Base-by-base conservation (phyloP, 495 filamentous ascomycete species). In the Neurospora sp. region DNA sequence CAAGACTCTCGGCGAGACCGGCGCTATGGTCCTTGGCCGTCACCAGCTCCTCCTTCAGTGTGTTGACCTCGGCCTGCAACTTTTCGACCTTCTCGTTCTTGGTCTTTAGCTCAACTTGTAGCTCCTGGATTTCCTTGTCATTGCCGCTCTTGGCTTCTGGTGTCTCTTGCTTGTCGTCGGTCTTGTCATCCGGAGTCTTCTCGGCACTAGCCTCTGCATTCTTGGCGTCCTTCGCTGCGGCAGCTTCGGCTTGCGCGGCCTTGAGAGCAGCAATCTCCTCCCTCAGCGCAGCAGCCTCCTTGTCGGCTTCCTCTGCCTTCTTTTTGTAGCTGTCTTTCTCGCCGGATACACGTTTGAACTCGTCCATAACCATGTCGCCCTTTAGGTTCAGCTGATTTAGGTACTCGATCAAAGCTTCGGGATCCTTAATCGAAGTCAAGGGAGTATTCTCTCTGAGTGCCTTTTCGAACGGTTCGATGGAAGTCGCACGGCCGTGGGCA, bases 401-500 rank as follows among this genome's bases (percentile, higher is more conserved):
- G 78, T 98, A 99, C 81, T 98, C 96, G 4, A 95, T 89, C 39
- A 99, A 82, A 2, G 93, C 91, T 74, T 89, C 88, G 0, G 94
- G 92, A 73, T 99, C 96, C 70, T 85, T 87, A 72, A 98, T 97
- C 4, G 92, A 93, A 18, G 93, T 91, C 27, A 98, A 82, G 0
- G 96, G 95, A 0, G 96, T 98, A 73, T 94, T 92, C 77, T 99
- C 96, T 77, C 91, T 91, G 9, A 99, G 85, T 3, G 91, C 89
- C 68, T 92, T 92, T 83, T 99, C 96, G 77, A 99, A 98, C 0
- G 92, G 91, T 77, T 98, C 96, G 77, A 98, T 97, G 3, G 90
- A 87, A 7, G 90, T 85, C 39, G 93, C 92, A 39, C 93, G 89
- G 39, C 93, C 89, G 82, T 98, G 96, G 5, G 95, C 95, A 69